Evolutionary conservation across 345 rosid species (phyloP).

Genomic region (Hypericum androsaemum): DNA sequence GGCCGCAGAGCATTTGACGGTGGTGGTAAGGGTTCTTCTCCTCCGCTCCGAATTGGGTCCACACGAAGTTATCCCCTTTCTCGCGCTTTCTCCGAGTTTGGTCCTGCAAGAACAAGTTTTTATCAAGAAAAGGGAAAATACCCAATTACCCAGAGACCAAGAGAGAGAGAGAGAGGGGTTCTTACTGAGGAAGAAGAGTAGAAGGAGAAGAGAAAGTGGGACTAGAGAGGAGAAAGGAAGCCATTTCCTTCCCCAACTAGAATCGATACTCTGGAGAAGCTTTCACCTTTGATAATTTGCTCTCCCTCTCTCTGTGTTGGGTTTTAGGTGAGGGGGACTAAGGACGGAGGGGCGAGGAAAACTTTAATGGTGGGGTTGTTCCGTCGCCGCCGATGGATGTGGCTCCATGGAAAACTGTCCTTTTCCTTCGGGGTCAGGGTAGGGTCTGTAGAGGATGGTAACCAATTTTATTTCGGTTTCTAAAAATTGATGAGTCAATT

Average conservation of each 20-base stretch:
- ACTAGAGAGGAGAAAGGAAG: conserved; percentile 40
- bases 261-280: too few species aligned
- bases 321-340: too few species aligned
- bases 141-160: conserved; percentile 1
- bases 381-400: too few species aligned
- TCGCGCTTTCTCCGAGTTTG: conserved; percentile 10
- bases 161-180: conserved; percentile 11
- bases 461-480: too few species aligned
- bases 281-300: too few species aligned
- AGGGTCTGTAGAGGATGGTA: too few species aligned
- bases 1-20: conserved; percentile 39
- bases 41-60: conserved; percentile 20
- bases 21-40: conserved; percentile 13
- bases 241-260: conserved; percentile 42
- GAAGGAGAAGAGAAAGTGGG: conserved; percentile 37
- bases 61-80: conserved; percentile 13
- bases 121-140: background rate
- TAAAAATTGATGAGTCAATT: too few species aligned
- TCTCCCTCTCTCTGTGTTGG: too few species aligned
- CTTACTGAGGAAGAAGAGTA: conserved; percentile 19
- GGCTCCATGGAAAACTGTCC: too few species aligned
- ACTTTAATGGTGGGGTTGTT: too few species aligned
- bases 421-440: too few species aligned
- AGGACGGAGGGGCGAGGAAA: too few species aligned
- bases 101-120: conserved; percentile 15